Percentiles rank a stretch among this genome's conserved stretches.
These are phyloP conservation scores for Auriscalpium vulgare DNA, from an alignment of 768 basidiomycete species.

Conservation along the genomic window DNA sequence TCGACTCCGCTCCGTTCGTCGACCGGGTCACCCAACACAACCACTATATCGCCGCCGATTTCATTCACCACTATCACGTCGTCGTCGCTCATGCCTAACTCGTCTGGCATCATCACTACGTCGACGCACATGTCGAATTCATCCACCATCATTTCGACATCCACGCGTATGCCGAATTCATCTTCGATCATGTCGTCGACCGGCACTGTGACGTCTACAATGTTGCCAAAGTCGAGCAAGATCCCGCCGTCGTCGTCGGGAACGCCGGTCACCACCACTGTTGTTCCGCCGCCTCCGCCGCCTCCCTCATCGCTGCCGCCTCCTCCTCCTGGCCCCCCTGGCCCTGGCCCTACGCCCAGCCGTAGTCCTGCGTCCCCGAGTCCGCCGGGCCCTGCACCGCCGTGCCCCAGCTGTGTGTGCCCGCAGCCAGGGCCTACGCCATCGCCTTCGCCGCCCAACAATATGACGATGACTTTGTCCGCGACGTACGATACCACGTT, in stretches of 20 bases:
- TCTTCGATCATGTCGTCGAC: background rate
- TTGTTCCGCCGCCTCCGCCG: background rate
- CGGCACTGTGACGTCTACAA: background rate
- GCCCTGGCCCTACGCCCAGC: background rate
- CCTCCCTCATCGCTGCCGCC: background rate
- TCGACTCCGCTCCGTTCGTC: background rate
- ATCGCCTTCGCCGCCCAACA: background rate
- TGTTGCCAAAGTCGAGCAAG: background rate
- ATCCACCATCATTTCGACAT: background rate
- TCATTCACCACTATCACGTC: constrained; percentile 1
- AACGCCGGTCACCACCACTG: background rate
- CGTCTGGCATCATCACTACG: background rate
- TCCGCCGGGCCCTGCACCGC: background rate
- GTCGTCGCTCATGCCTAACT: constrained; percentile 9
- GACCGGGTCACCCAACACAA: background rate
- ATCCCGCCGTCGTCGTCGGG: background rate
- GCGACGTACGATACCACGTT: constrained; percentile 40
- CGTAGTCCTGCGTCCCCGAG: background rate
- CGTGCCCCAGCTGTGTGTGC: background rate
- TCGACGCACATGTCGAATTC: background rate
- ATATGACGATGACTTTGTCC: background rate
- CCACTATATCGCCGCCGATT: background rate
- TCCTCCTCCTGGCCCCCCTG: background rate
- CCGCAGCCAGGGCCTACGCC: background rate
- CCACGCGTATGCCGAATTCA: background rate